phyloP scores from a whole-genome alignment of 352 stramenopile genomes.

The Phytophthora foliorum region DNA sequence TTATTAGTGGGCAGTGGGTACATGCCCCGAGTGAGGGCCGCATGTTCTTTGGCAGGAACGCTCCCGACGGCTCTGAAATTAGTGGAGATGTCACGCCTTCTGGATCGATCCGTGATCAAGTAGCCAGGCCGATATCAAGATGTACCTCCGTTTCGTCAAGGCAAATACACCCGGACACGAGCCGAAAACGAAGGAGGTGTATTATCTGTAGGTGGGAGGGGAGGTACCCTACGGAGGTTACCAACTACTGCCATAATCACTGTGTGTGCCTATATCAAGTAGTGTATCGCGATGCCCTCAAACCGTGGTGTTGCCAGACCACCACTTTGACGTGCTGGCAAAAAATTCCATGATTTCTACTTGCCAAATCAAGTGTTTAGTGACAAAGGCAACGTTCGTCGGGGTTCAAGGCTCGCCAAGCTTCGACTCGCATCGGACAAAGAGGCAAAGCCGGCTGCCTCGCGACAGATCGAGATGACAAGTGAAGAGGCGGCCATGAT shows the following conservation, averaged over 20 bases:
- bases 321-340: background rate
- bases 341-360: constrained; percentile 3
- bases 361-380: background rate
- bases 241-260: background rate
- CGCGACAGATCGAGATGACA: no score
- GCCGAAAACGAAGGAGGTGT: background rate
- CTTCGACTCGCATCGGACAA: background rate
- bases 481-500: no score
- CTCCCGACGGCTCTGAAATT: background rate
- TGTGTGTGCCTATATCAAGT: background rate
- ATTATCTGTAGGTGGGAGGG: constrained; percentile 6
- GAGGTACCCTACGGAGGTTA: background rate
- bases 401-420: background rate
- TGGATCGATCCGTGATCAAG: background rate
- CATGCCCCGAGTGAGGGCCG: constrained; percentile 4
- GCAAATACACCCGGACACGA: constrained; percentile 3
- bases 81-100: background rate
- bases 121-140: background rate
- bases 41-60: background rate
- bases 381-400: background rate
- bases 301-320: background rate
- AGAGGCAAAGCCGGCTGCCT: no score
- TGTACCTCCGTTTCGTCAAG: background rate
- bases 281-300: background rate
- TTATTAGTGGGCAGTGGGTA: background rate